These are phyloP conservation scores for Diospyros lotus DNA, from an alignment of 148 eudicot genomes.

Conservation along the genomic window DNA sequence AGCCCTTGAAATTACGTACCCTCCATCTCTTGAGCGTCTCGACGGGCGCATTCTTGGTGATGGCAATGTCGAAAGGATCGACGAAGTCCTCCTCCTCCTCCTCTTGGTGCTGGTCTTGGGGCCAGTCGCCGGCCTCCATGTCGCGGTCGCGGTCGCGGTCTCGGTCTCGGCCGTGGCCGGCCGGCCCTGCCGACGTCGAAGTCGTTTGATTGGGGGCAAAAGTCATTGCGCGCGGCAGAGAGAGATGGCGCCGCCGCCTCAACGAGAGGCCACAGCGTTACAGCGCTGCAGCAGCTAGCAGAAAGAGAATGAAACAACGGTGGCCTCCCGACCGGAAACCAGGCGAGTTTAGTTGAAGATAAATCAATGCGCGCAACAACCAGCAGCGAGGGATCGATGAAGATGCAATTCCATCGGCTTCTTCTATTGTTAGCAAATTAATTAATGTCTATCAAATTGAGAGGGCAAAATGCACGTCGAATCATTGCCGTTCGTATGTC, in stretches of 20 bases:
- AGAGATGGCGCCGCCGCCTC: slow-evolving; percentile 38
- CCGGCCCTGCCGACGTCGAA: neutral
- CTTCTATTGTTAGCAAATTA: too few relatives aligned
- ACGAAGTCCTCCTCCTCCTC: slow-evolving; percentile 23
- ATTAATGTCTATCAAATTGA: too few relatives aligned
- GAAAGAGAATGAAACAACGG: too few relatives aligned
- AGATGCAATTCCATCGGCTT: too few relatives aligned
- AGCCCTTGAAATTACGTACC: slow-evolving; percentile 30
- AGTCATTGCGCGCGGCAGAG: neutral
- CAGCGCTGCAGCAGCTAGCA: neutral
- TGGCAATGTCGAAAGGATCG: slow-evolving; percentile 79
- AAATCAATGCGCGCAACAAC: too few relatives aligned
- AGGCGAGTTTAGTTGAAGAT: too few relatives aligned
- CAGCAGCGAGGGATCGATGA: too few relatives aligned
- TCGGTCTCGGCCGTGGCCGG: neutral
- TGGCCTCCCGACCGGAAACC: too few relatives aligned
- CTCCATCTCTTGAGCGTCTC: slow-evolving; percentile 74
- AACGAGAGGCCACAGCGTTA: slow-evolving; percentile 34
- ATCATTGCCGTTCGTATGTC: too few relatives aligned
- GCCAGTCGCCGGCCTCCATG: slow-evolving; percentile 24
- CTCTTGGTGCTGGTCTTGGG: neutral
- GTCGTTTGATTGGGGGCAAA: neutral
- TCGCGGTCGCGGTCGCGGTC: too few relatives aligned
- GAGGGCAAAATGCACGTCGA: too few relatives aligned
- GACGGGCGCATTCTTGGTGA: slow-evolving; percentile 63